A percentile compares a stretch with the other conserved stretches of the same genome.
phyloP scores from a whole-genome alignment of 257 asterid genomes.

The Solanum sitiens region DNA sequence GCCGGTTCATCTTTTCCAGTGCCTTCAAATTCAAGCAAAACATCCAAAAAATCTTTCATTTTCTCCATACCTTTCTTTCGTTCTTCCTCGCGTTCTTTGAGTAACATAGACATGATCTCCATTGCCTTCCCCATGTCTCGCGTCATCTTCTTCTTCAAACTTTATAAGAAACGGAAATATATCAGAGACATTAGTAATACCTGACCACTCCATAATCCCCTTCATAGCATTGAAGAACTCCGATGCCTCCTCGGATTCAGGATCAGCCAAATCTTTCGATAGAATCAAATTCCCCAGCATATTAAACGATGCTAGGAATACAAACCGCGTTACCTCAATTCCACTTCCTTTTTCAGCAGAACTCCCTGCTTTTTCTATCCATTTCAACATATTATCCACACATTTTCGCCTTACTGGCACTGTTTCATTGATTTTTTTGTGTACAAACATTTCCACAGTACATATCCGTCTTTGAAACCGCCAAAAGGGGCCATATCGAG shows the following conservation, averaged over 20 bases:
- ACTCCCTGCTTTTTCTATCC: conserved; percentile 40
- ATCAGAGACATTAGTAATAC: background rate
- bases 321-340: conserved; percentile 30
- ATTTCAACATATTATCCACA: conserved; percentile 29
- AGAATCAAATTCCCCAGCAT: conserved; percentile 24
- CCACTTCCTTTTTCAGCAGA: conserved; percentile 8
- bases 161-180: background rate
- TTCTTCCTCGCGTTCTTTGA: background rate
- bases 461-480: conserved; percentile 40
- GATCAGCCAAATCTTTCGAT: background rate
- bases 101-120: background rate
- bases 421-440: conserved; percentile 41
- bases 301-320: conserved; percentile 35
- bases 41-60: conserved; percentile 26
- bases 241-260: background rate
- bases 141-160: background rate
- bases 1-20: conserved; percentile 50
- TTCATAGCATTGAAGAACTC: background rate
- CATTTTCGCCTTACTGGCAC: conserved; percentile 21
- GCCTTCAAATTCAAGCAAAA: conserved; percentile 48
- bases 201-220: background rate
- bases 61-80: background rate
- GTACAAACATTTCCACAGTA: conserved; percentile 37
- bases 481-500: conserved; percentile 52
- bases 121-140: background rate